Evolutionary conservation across 2,329 filamentous ascomycete genomes (phyloP), one percentile per base, ranked within the genome.

Genomic region (Colletotrichum tamarilloi): DNA sequence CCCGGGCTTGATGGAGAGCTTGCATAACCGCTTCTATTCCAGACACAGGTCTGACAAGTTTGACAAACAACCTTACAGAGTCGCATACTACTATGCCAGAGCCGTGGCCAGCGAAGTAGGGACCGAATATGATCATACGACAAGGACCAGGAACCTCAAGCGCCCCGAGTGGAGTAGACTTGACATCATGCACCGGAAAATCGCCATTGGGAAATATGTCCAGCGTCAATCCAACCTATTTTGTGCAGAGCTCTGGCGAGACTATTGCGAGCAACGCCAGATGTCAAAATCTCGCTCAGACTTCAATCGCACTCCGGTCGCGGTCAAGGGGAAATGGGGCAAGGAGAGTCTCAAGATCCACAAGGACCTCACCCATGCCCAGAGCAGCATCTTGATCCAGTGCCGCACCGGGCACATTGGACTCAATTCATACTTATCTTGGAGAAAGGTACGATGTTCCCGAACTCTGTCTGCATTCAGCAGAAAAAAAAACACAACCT

Each of bases 361-460:
- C 19, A 26, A 32, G 16, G 38, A 38, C 57, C 49, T 68, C 3
- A 19, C 42, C 38, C 58, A 58, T 11, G 57, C 58, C 9, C 38
- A 68, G 57, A 38, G 28, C 46, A 55, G 42, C 28, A 68, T 68
- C 14, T 30, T 68, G 8, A 38, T 68, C n/a, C 57, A 62, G 42
- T 22, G 24, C 16, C 28, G 66, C 26, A 68, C 46, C 11, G 66
- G 58, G 2, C 5, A 38, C 12, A 68, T 62, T 0, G 57, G 42
- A n/a, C 49, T 68, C 22, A 62, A 68, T 32, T 57, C 52, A 4
- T 65, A 35, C 52, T 32, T 65, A 22, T 42, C 55, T 30, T n/a
- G 2, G n/a, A 65, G 24, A 56, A 38, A 16, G 30, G 52, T 65
- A 56, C 26, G 32, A 30, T 30, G 30, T 57, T 55, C 38, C 32